Conservation (phyloP, 192 early-diverging fungal genomes). For the Gonapodya prolifera region DNA sequence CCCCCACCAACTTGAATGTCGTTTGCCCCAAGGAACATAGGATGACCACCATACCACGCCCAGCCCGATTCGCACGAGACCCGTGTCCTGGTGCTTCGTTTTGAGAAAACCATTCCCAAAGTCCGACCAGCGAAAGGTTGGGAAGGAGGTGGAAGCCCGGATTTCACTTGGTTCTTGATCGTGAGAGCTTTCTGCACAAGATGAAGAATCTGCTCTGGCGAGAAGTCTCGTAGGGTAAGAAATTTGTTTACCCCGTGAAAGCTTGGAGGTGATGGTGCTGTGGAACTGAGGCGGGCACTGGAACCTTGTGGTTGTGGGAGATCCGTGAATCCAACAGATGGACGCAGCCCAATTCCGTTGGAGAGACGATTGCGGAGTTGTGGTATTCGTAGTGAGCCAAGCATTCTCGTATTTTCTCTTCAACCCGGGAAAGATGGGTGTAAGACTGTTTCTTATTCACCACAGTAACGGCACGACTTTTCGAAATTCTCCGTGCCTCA, state of each 20-base stretch:
- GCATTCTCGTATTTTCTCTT: neutral
- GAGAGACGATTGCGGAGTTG: neutral
- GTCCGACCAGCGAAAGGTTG: conserved; percentile 68
- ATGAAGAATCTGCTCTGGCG: conserved; percentile 58
- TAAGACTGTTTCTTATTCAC: too few species aligned
- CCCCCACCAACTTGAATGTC: conserved; percentile 97
- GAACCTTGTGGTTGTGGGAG: too few species aligned
- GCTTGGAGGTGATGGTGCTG: neutral
- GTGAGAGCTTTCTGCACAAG: conserved; percentile 67
- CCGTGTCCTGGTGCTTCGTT: conserved; percentile 89
- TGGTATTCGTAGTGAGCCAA: neutral
- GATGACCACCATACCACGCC: conserved; percentile 84
- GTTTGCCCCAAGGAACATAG: conserved; percentile 86
- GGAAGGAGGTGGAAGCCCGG: conserved; percentile 29
- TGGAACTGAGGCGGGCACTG: neutral
- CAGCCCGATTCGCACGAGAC: conserved; percentile 88
- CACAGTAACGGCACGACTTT: too few species aligned
- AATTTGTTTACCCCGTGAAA: conserved; percentile 31
- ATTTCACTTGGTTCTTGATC: conserved; percentile 62
- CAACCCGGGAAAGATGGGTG: neutral
- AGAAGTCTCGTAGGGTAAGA: conserved; percentile 70
- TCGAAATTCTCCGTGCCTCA: too few species aligned
- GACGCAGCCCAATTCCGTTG: too few species aligned
- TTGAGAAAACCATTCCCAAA: conserved; percentile 87
- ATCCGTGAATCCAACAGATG: too few species aligned